These are phyloP conservation scores for Colletotrichum navitas DNA, from an alignment of 2,329 filamentous ascomycete genomes.

Conservation along the genomic window DNA sequence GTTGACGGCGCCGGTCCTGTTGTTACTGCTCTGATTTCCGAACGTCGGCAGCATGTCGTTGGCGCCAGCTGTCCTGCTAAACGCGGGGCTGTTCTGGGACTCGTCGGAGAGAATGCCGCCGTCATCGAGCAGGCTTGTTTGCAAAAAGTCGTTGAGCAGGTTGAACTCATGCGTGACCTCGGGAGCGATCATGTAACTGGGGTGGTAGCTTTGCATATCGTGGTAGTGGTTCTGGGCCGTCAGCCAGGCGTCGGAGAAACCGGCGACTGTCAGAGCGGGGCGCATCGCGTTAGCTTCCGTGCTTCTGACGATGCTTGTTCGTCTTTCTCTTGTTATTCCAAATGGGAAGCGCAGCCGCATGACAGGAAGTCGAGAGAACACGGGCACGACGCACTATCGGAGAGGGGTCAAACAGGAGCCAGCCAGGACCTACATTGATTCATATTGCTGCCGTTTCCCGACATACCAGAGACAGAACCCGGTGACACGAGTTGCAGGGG, in stretches of 20 bases:
- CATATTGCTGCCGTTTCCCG: constrained; percentile 66
- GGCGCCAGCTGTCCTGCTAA: constrained; percentile 55
- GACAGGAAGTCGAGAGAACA: constrained; percentile 11
- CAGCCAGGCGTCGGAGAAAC: constrained; percentile 87
- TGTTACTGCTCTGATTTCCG: constrained; percentile 54
- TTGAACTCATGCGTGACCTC: constrained; percentile 98
- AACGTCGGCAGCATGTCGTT: constrained; percentile 64
- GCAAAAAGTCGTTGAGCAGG: constrained; percentile 94
- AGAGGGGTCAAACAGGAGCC: constrained; percentile 33
- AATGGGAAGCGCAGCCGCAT: constrained; percentile 40
- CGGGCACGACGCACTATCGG: constrained; percentile 22
- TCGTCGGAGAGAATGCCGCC: constrained; percentile 78
- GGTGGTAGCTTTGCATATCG: constrained; percentile 94
- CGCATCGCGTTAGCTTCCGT: constrained; percentile 27
- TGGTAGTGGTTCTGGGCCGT: constrained; percentile 85
- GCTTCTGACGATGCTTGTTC: not conserved
- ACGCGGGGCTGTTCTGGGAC: constrained; percentile 63
- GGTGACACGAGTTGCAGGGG: constrained; percentile 79
- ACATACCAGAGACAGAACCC: constrained; percentile 74
- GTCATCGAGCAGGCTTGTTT: constrained; percentile 91
- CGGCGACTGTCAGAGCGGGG: constrained; percentile 69
- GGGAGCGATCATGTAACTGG: constrained; percentile 91
- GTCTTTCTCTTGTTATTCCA: not conserved
- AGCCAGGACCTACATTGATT: constrained; percentile 77
- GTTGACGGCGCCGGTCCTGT: constrained; percentile 44